Evolutionary conservation across 768 basidiomycete genomes (phyloP).

Genomic region (Mycena leptocephala): DNA sequence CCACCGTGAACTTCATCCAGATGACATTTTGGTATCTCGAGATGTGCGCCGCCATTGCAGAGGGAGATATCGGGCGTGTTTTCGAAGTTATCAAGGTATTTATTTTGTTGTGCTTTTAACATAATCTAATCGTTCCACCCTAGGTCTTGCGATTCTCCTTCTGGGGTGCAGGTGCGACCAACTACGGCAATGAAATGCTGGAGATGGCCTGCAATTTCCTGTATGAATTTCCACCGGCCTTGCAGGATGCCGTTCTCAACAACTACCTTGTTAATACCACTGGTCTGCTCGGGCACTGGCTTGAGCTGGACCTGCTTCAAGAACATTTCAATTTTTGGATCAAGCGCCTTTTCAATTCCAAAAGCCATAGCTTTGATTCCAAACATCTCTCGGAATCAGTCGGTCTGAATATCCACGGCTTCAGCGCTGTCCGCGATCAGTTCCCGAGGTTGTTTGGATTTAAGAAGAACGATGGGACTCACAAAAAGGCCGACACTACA

Average conservation of each 20-base stretch:
- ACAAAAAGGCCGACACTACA: not conserved
- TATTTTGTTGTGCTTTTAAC: not conserved
- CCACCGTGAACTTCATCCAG: not conserved
- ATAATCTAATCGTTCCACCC: not conserved
- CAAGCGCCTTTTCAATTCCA: slow-evolving; percentile 30
- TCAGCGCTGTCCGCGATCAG: slow-evolving; percentile 1
- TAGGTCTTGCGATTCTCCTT: slow-evolving; percentile 36
- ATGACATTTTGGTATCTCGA: slow-evolving; percentile 21
- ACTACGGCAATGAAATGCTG: slow-evolving; percentile 38
- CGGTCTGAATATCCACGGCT: slow-evolving; percentile 6
- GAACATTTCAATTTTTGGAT: slow-evolving; percentile 37
- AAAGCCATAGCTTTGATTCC: slow-evolving; percentile 16
- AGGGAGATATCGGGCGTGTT: slow-evolving; percentile 22
- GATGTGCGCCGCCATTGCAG: slow-evolving; percentile 12
- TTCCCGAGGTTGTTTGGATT: slow-evolving; percentile 15
- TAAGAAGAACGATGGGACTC: not conserved
- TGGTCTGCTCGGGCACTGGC: slow-evolving; percentile 26
- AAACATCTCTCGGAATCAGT: slow-evolving; percentile 9
- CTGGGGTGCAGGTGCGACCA: slow-evolving; percentile 32
- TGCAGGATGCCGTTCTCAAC: slow-evolving; percentile 28
- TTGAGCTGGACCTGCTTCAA: slow-evolving; percentile 35
- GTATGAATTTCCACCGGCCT: slow-evolving; percentile 25
- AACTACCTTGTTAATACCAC: slow-evolving; percentile 38
- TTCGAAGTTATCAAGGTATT: not conserved
- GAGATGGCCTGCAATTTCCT: slow-evolving; percentile 38